Evolutionary conservation across 2,329 filamentous ascomycete genomes (phyloP).

Genomic region (Aspergillus caelatus): DNA sequence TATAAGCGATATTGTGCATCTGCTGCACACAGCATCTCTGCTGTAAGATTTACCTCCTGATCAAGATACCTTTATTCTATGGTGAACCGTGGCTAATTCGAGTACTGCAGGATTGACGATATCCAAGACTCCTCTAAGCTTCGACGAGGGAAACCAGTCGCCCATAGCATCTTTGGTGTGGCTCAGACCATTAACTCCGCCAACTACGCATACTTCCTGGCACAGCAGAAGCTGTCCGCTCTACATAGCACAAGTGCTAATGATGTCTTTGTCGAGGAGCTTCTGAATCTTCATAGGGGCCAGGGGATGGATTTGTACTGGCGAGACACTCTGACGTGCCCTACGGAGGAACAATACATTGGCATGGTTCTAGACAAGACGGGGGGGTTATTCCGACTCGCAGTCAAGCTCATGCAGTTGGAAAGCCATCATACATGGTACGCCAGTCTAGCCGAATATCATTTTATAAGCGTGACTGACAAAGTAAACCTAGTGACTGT

Average conservation of each 20-base stretch:
- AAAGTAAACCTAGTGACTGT: conserved; percentile 26
- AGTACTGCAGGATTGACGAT: conserved; percentile 46
- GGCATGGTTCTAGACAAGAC: conserved; percentile 49
- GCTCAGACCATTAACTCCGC: conserved; percentile 54
- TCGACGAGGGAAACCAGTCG: conserved; percentile 50
- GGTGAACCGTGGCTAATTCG: background rate
- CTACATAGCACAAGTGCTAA: conserved; percentile 34
- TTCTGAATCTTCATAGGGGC: conserved; percentile 43
- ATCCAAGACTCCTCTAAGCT: conserved; percentile 52
- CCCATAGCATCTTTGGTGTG: conserved; percentile 52
- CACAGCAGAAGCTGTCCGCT: conserved; percentile 34
- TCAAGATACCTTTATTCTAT: background rate
- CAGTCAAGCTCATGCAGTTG: conserved; percentile 41
- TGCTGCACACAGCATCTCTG: conserved; percentile 48
- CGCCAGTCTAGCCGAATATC: fast-evolving
- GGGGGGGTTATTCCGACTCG: conserved; percentile 45
- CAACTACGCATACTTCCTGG: conserved; percentile 47
- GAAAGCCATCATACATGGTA: conserved; percentile 1
- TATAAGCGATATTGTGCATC: conserved; percentile 44
- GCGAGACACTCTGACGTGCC: conserved; percentile 40
- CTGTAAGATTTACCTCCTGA: conserved; percentile 25
- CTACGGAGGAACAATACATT: conserved; percentile 45
- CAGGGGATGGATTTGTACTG: conserved; percentile 49
- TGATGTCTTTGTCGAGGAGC: conserved; percentile 41
- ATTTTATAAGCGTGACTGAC: background rate